Percentiles rank a stretch among this genome's conserved stretches.
Evolutionary conservation across 208 protist genomes (phyloP).

Genomic region (Leishmania tarentolae): DNA sequence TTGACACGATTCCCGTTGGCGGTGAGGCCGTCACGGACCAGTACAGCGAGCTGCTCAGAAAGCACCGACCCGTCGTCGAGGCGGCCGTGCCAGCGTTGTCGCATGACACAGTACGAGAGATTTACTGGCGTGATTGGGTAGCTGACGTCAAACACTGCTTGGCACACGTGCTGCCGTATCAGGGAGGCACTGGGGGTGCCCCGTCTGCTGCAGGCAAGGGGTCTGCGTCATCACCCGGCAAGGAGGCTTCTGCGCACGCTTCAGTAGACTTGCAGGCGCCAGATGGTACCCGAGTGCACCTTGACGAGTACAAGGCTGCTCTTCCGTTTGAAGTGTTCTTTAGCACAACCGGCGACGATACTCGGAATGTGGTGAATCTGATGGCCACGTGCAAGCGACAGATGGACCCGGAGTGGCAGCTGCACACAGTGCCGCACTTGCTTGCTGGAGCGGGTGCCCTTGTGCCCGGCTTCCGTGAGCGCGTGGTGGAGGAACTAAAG

Average conservation of each 20-base stretch:
- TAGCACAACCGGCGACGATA: slow-evolving; percentile 9
- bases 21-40: slow-evolving; percentile 59
- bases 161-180: slow-evolving; percentile 19
- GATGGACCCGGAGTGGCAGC: slow-evolving; percentile 80
- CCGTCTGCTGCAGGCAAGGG: background rate
- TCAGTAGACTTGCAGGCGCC: slow-evolving; percentile 22
- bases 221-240: background rate
- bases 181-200: background rate
- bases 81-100: slow-evolving; percentile 19
- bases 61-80: slow-evolving; percentile 26
- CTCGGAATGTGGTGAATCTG: slow-evolving; percentile 48
- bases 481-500: slow-evolving; percentile 65
- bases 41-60: slow-evolving; percentile 33
- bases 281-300: slow-evolving; percentile 23
- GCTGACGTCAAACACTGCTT: slow-evolving; percentile 43
- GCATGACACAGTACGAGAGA: slow-evolving; percentile 8
- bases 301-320: slow-evolving; percentile 22
- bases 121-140: slow-evolving; percentile 32
- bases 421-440: slow-evolving; percentile 70
- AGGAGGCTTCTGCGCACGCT: background rate
- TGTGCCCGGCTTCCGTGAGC: slow-evolving; percentile 52
- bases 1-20: slow-evolving; percentile 53
- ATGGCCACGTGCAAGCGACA: slow-evolving; percentile 46
- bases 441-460: slow-evolving; percentile 52
- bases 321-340: slow-evolving; percentile 74